phyloP scores from a whole-genome alignment of 352 stramenopile species.

The Phytophthora foliorum region DNA sequence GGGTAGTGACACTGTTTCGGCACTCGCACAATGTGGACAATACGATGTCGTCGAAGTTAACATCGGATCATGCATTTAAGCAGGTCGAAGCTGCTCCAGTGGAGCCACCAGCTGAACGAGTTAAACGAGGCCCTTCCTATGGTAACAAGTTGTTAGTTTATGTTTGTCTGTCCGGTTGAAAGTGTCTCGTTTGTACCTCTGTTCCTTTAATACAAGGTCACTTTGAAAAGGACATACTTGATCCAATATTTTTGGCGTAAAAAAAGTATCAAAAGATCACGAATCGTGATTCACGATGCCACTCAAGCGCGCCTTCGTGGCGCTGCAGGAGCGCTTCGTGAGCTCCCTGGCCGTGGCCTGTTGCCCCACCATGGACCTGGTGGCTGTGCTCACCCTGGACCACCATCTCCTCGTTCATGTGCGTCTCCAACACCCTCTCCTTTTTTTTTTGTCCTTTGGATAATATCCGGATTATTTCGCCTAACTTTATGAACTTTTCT shows the following conservation, averaged over 20 bases:
- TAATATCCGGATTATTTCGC: not conserved
- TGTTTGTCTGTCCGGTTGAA: too few relatives aligned
- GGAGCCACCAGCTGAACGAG: too few relatives aligned
- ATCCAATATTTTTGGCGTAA: too few relatives aligned
- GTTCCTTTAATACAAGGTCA: too few relatives aligned
- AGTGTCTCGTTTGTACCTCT: too few relatives aligned
- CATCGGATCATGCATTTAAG: too few relatives aligned
- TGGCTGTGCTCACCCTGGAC: slow-evolving; percentile 77
- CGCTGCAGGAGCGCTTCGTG: slow-evolving; percentile 82
- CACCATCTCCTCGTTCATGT: slow-evolving; percentile 81
- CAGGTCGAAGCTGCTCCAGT: too few relatives aligned
- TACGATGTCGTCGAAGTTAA: too few relatives aligned
- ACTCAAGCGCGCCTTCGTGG: slow-evolving; percentile 54
- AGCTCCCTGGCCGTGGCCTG: slow-evolving; percentile 57
- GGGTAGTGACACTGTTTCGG: too few relatives aligned
- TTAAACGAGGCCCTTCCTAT: too few relatives aligned
- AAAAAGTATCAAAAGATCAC: not conserved
- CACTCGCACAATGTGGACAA: too few relatives aligned
- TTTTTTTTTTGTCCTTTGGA: not conserved
- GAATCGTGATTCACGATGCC: slow-evolving; percentile 20
- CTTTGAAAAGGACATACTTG: not conserved
- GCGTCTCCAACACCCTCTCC: slow-evolving; percentile 19
- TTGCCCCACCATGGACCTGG: slow-evolving; percentile 84
- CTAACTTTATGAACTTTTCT: slow-evolving; percentile 2
- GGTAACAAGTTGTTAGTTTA: too few relatives aligned